These are phyloP conservation scores for Podaxis sp. DNA, from an alignment of 768 basidiomycete species.

Conservation along the genomic window DNA sequence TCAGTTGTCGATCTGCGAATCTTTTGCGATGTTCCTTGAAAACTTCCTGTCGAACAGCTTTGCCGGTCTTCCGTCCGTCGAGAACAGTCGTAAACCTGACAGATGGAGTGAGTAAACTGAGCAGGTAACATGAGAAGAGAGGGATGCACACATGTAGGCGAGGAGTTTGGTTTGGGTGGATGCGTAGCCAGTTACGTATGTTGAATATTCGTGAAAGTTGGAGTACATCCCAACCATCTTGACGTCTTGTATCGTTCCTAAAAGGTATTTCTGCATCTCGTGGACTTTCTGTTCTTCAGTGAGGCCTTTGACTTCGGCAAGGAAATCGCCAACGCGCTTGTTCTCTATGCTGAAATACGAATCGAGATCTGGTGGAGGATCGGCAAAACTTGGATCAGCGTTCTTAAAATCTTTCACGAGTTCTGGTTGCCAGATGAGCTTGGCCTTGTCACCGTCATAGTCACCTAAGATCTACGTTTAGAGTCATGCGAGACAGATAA, in stretches of 20 bases:
- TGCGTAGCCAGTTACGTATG: slow-evolving; percentile 52
- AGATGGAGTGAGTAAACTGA: background rate
- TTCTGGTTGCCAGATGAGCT: slow-evolving; percentile 56
- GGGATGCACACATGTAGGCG: slow-evolving; percentile 43
- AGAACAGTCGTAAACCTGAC: slow-evolving; percentile 50
- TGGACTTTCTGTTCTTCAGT: slow-evolving; percentile 27
- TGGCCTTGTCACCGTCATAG: slow-evolving; percentile 67
- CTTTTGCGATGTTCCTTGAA: slow-evolving; percentile 22
- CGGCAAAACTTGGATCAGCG: slow-evolving; percentile 46
- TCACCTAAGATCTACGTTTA: slow-evolving; percentile 43
- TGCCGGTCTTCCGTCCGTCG: slow-evolving; percentile 63
- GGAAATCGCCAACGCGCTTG: slow-evolving; percentile 44
- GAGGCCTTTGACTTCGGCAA: slow-evolving; percentile 25
- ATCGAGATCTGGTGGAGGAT: slow-evolving; percentile 45
- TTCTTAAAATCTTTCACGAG: slow-evolving; percentile 58
- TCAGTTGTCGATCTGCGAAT: slow-evolving; percentile 23
- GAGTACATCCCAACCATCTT: slow-evolving; percentile 56
- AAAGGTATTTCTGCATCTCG: slow-evolving; percentile 48
- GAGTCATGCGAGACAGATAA: background rate
- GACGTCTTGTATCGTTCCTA: slow-evolving; percentile 46
- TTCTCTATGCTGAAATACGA: slow-evolving; percentile 42
- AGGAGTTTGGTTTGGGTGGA: slow-evolving; percentile 49
- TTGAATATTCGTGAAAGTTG: slow-evolving; percentile 53
- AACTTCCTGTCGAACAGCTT: slow-evolving; percentile 35
- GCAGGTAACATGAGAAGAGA: background rate